Base-by-base conservation (phyloP, 2,329 filamentous ascomycete species). In the Monosporascus sp. region DNA sequence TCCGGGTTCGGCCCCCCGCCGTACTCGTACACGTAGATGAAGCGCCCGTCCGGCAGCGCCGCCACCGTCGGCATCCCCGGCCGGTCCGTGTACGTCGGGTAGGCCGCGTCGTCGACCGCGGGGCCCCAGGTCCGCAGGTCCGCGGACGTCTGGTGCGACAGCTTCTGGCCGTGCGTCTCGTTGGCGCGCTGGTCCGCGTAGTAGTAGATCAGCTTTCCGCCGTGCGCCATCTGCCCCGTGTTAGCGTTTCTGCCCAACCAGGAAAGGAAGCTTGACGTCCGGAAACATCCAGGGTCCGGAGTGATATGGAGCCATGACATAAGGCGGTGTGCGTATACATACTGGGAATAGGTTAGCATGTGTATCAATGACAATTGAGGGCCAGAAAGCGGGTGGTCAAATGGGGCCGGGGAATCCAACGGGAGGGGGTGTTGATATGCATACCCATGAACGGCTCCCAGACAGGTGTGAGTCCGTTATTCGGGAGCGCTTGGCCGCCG, bases 161-260 rank as follows among this genome's bases (percentile, higher is more conserved):
- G 75, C 64, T 88, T 87, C 68, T 89, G 86, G 18, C 86, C 86
- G 62, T 89, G 74, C 1, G 72, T 72, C 20, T 54, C 25, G 57
- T 83, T 76, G 56, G 84, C 84, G 37, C 86, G 79, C 65, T 89
- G 87, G 67, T 89, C 87, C 2, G 85, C 84, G 72, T 89, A 89
- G 74, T 87, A 89, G 61, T 78, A 73, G 37, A 89, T 77, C 18
- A 89, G 70, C 50, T 80, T 73, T 50, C 80, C 75, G 52, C 86
- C 70, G 65, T 84, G 77, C 45, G 77, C 72, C 65, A 82, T 64
- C 43, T 35, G 9, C 31, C 2, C 31, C 1, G 1, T 14, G 31
- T 35, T 35, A 35, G 31, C 2, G 11, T 5, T 14, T 14, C 11
- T 35, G 31, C 31, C 31, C 11, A 5, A 35, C 2, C 31, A 11